A percentile compares a stretch with the other conserved stretches of the same genome.
These are phyloP conservation scores for Dioscorea cayenensis DNA, from an alignment of 116 monocot genomes.

Conservation along the genomic window DNA sequence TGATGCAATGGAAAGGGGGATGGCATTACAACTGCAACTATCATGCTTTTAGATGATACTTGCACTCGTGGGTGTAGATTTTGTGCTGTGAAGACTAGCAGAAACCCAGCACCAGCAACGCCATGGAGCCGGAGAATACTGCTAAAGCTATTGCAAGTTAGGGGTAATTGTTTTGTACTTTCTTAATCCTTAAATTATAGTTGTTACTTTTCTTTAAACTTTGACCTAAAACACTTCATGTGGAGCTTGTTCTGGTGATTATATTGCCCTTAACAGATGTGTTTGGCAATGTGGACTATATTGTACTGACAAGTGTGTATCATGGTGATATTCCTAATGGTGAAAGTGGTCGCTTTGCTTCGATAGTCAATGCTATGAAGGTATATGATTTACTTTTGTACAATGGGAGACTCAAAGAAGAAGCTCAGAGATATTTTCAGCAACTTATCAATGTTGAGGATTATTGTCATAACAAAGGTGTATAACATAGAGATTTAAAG, in stretches of 20 bases:
- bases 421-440: constrained; percentile 83
- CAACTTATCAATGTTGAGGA: constrained; percentile 89
- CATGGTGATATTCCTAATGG: constrained; percentile 97
- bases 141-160: constrained; percentile 84
- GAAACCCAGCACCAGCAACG: constrained; percentile 84
- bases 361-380: constrained; percentile 80
- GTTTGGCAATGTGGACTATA: constrained; percentile 78
- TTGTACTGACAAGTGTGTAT: constrained; percentile 95
- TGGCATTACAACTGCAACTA: constrained; percentile 94
- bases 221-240: background rate
- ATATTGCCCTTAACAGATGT: background rate
- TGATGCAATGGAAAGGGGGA: constrained; percentile 98
- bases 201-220: background rate
- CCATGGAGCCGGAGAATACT: constrained; percentile 86
- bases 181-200: background rate
- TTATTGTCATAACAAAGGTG: constrained; percentile 88
- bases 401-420: constrained; percentile 64
- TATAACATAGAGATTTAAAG: constrained; percentile 85
- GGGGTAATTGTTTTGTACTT: constrained; percentile 41
- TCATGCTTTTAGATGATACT: constrained; percentile 96
- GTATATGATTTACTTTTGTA: constrained; percentile 24
- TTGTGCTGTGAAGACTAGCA: constrained; percentile 95
- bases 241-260: too few species aligned
- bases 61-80: constrained; percentile 96
- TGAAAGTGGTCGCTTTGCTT: constrained; percentile 89